Evolutionary conservation across 768 basidiomycete genomes (phyloP), one percentile per base, ranked within the genome.

Genomic region (Lactifluus hygrophoroides): DNA sequence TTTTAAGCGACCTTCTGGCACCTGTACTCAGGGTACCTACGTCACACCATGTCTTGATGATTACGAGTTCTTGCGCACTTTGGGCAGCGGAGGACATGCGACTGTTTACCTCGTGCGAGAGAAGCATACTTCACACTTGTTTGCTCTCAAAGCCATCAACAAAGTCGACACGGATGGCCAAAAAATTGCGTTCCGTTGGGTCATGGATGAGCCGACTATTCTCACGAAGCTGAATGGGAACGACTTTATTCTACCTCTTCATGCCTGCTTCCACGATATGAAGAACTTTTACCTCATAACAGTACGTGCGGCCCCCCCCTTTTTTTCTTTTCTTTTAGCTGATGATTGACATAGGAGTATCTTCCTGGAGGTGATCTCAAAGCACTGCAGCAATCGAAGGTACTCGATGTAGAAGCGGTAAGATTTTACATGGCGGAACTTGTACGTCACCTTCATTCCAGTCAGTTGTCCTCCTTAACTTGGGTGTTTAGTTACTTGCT

Each of bases 371-470:
- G 56, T 19, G 60, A 61, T 57, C 35, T 61, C 1, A 14, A 46
- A 19, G 3, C 14, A 1, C 5, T 57, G 11, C 43, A 40, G 4
- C 16, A 1, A 8, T 2, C n/a, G 14, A 44, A 23, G 28, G 10
- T 7, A 27, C 28, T 58, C 14, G 30, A 48, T 14, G 27, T 23
- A 30, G 51, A 57, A 27, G 56, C 49, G 2, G 38, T 58, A 9
- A 49, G 55, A 14, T 61, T 61, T 11, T 61, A 57, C 40, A 53
- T 58, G 51, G 60, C 60, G 14, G 60, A 61, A 38, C 56, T 61
- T 2, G 60, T 61, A 43, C 19, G 60, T 25, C 55, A 21, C 21
- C 5, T 3, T 56, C 28, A 17, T 45, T n/a, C 27, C 19, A 3
- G 17, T 27, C 3, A 16, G 4, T 10, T 6, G 3, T 3, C 25